phyloP scores from a whole-genome alignment of 768 basidiomycete species.

The Cantharellus anzutake region DNA sequence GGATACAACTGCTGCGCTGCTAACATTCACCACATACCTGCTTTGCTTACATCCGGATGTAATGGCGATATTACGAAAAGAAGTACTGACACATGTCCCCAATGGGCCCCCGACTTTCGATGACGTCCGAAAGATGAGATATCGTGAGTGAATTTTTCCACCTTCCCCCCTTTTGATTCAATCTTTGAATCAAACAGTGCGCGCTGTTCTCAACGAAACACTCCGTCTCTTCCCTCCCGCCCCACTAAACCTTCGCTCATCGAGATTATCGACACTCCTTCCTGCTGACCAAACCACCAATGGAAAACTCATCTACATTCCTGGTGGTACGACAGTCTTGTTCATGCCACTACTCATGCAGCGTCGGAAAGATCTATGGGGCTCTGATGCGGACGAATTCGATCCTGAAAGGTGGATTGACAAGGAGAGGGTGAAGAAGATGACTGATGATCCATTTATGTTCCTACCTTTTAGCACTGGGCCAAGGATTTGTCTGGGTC shows the following conservation, averaged over 20 bases:
- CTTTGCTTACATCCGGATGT: slow-evolving; percentile 6
- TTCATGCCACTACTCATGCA: slow-evolving; percentile 12
- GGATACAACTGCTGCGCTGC: slow-evolving; percentile 8
- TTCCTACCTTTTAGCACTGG: not conserved
- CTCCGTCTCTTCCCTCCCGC: slow-evolving; percentile 19
- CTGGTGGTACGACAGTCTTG: not conserved
- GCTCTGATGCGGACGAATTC: slow-evolving; percentile 17
- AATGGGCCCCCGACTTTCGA: slow-evolving; percentile 1
- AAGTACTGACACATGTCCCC: slow-evolving; percentile 3
- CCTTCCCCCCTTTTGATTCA: not conserved
- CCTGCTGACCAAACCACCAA: not conserved
- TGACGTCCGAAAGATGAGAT: not conserved
- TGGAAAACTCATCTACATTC: slow-evolving; percentile 5
- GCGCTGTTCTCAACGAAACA: slow-evolving; percentile 18
- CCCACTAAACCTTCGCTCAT: slow-evolving; percentile 2
- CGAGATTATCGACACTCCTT: not conserved
- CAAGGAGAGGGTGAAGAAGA: slow-evolving; percentile 2
- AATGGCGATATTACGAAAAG: slow-evolving; percentile 8
- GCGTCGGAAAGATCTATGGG: slow-evolving; percentile 15
- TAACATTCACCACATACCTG: slow-evolving; percentile 4
- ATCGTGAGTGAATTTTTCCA: slow-evolving; percentile 6
- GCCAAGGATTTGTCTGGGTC: slow-evolving; percentile 5
- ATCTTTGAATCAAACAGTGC: slow-evolving; percentile 10
- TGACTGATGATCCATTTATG: not conserved
- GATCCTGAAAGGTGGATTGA: slow-evolving; percentile 17